These are phyloP conservation scores for Phytophthora fragariaefolia DNA, from an alignment of 352 stramenopile species.

Conservation along the genomic window DNA sequence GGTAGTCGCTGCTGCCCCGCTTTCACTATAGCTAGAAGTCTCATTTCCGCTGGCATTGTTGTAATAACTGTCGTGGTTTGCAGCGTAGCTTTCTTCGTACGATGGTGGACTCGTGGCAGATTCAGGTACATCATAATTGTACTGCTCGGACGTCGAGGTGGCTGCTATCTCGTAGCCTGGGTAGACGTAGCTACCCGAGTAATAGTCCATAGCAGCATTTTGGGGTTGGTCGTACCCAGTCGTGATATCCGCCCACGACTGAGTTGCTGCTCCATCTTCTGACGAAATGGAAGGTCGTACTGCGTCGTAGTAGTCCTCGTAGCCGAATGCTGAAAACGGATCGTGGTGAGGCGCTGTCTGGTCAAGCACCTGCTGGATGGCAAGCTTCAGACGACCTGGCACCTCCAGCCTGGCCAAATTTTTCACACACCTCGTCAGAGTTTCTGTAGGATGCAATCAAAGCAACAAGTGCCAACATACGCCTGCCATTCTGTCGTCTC, in stretches of 20 bases:
- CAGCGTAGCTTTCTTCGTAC: conserved; percentile 12
- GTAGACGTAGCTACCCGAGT: conserved; percentile 27
- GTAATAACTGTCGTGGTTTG: conserved; percentile 18
- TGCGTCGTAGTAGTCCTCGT: conserved; percentile 36
- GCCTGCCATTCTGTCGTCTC: conserved; percentile 56
- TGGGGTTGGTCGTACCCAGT: conserved; percentile 12
- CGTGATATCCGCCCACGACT: conserved; percentile 17
- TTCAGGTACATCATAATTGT: conserved; percentile 8
- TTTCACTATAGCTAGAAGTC: conserved; percentile 12
- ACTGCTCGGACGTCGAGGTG: neutral
- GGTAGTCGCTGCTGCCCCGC: conserved; percentile 13
- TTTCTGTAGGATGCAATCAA: neutral
- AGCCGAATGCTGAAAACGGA: conserved; percentile 19
- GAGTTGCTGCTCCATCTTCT: conserved; percentile 11
- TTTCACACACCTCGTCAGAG: neutral
- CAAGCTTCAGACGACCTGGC: conserved; percentile 64
- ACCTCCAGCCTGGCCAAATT: conserved; percentile 49
- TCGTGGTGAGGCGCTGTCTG: conserved; percentile 25
- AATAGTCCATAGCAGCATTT: conserved; percentile 20
- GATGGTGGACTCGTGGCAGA: conserved; percentile 13
- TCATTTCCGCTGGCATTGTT: neutral
- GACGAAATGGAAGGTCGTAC: conserved; percentile 22
- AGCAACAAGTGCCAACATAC: conserved; percentile 32
- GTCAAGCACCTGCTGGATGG: conserved; percentile 67
- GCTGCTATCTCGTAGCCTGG: conserved; percentile 1